Evolutionary conservation across 352 stramenopile species (phyloP).

Genomic region (Pythium catenulatum): DNA sequence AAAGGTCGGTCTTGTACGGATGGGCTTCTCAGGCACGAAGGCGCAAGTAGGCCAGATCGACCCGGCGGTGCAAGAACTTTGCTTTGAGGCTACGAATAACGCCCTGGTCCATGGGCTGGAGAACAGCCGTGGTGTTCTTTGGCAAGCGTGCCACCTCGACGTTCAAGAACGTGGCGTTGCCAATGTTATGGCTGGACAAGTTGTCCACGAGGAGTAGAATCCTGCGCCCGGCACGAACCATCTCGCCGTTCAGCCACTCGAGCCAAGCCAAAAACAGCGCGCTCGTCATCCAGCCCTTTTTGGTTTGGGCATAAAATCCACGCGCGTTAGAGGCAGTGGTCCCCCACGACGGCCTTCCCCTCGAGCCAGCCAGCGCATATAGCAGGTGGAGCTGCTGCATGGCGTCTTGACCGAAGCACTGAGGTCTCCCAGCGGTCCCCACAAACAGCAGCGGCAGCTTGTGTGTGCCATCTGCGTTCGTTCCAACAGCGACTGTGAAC

Average conservation of each 20-base stretch:
- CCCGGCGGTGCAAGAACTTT: neutral
- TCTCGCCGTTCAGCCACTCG: neutral
- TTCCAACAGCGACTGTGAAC: neutral
- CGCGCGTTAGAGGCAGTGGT: neutral
- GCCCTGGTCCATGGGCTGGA: constrained; percentile 1
- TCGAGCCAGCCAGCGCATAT: neutral
- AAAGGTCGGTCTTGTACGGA: neutral
- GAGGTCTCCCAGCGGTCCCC: neutral
- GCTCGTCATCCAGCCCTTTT: constrained; percentile 7
- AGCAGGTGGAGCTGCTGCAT: too few relatives aligned
- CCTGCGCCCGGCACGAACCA: neutral
- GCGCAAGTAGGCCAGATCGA: too few relatives aligned
- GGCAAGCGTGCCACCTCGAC: neutral
- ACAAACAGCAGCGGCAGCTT: neutral
- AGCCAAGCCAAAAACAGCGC: neutral
- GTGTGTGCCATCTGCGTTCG: neutral
- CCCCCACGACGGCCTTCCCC: neutral
- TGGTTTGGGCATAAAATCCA: neutral
- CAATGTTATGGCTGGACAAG: neutral
- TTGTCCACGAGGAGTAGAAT: neutral
- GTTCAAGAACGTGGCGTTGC: neutral
- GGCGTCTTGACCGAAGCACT: neutral
- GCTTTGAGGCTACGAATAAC: neutral
- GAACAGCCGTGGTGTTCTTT: neutral
- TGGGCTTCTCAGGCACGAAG: neutral